phyloP scores from a whole-genome alignment of 192 early-diverging fungal species.

The Funneliformis geosporum region DNA sequence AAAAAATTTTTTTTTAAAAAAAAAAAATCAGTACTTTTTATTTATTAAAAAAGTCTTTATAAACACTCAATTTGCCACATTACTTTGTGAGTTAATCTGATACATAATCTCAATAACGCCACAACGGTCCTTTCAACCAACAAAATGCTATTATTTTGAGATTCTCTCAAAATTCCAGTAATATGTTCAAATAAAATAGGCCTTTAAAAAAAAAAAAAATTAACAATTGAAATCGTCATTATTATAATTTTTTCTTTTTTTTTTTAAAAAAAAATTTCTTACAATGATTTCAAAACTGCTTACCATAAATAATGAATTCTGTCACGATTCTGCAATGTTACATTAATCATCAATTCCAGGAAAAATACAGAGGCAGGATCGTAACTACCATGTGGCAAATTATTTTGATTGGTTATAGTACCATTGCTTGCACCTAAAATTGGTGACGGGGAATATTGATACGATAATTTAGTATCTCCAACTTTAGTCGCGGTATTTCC shows the following conservation, averaged over 20 bases:
- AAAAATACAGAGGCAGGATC: slow-evolving; percentile 72
- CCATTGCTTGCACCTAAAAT: not conserved
- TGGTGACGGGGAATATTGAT: slow-evolving; percentile 27
- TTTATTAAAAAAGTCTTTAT: not conserved
- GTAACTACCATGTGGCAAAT: slow-evolving; percentile 33
- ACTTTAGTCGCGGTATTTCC: slow-evolving; percentile 43
- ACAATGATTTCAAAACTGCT: not conserved
- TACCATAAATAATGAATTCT: slow-evolving; percentile 63
- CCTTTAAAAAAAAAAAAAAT: slow-evolving; percentile 40
- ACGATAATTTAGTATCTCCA: slow-evolving; percentile 16
- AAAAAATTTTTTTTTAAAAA: not conserved
- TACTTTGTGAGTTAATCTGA: slow-evolving; percentile 69
- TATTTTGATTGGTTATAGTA: no score
- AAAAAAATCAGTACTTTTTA: slow-evolving; percentile 9
- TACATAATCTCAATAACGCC: slow-evolving; percentile 68
- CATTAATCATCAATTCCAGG: slow-evolving; percentile 71
- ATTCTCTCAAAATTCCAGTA: slow-evolving; percentile 69
- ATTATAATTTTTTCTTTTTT: no score
- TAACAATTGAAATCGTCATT: no score
- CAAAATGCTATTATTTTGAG: slow-evolving; percentile 59
- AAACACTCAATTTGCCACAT: slow-evolving; percentile 22
- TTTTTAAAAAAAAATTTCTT: not conserved
- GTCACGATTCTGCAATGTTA: slow-evolving; percentile 78
- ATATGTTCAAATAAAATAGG: slow-evolving; percentile 70
- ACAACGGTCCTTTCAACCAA: slow-evolving; percentile 79